phyloP scores from a whole-genome alignment of 2,329 filamentous ascomycete species.

The Fusarium mangiferae region DNA sequence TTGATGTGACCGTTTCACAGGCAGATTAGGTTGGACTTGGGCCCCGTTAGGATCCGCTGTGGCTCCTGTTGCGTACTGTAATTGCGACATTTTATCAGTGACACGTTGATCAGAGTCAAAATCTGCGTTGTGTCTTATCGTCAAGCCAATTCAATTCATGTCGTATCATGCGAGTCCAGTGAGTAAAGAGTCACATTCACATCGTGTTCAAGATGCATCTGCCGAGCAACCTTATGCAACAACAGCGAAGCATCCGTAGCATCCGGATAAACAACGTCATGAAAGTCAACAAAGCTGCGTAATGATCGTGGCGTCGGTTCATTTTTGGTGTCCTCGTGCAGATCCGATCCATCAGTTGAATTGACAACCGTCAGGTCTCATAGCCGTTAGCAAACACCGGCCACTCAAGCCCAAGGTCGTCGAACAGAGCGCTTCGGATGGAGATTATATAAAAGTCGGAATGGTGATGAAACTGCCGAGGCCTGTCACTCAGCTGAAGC shows the following conservation, averaged over 20 bases:
- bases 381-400: neutral
- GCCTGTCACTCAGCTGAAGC: constrained; percentile 24
- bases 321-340: neutral
- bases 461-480: neutral
- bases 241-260: constrained; percentile 6
- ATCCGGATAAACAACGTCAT: constrained; percentile 26
- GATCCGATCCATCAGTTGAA: neutral
- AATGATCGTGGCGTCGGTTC: constrained; percentile 8
- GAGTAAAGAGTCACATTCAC: neutral
- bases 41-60: constrained; percentile 11
- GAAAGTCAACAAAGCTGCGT: constrained; percentile 2
- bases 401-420: neutral
- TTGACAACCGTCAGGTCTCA: neutral
- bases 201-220: neutral
- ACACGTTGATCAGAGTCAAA: neutral
- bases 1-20: constrained; percentile 23
- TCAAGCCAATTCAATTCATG: neutral
- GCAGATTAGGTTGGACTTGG: constrained; percentile 24
- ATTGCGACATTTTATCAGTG: neutral
- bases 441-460: neutral
- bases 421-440: neutral
- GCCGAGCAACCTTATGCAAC: neutral
- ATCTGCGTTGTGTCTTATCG: neutral
- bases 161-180: neutral
- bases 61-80: neutral